Base-by-base conservation (phyloP, 1,284 basidiomycete species). In the Cronartium quercuum region DNA sequence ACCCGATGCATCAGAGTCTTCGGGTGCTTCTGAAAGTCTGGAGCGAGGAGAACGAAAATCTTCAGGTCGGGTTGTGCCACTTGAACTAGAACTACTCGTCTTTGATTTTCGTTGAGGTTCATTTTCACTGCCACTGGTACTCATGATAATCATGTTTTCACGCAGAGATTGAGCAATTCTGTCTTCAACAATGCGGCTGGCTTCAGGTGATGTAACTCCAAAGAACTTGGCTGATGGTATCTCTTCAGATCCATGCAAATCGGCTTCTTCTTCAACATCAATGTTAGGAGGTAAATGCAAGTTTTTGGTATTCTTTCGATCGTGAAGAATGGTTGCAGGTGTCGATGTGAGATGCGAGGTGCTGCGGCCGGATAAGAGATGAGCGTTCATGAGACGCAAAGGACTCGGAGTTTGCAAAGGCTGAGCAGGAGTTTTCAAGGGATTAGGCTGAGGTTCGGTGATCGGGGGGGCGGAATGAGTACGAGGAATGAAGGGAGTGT, bases 321-420 rank as follows among this genome's bases (percentile, higher is more conserved):
- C 51, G n/a, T 21, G 47, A 41, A 58, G 44, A 40, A 65, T 35
- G 21, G 42, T 55, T 37, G 70, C 70, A 57, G 70, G 70, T 24
- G 70, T 73, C 12, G 70, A 73, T n/a, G 70, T 73, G 62, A 73
- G 18, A 40, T 62, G 70, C 37, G 70, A 73, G n/a, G 51, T 61
- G 51, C 57, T 21, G 9, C 21, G 57, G 40, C 44, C 34, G 29
- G 47, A 61, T 24, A 63, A 47, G 38, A 41, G 47, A n/a, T 66
- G 47, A 3, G 24, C 58, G 44, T 73, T 73, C 21, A 63, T 58
- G 12, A 63, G 70, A 18, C 57, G 63, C n/a, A 51, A 37, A 10
- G n/a, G 42, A 42, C 34, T 34, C 55, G 37, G 24, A 15, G 24
- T 9, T 44, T 47, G 37, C 21, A 51, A 38, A 51, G 63, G 41